A percentile compares a stretch with the other conserved stretches of the same genome.
Conservation (phyloP, 2,329 filamentous ascomycete species). For the Talaromyces funiculosus region DNA sequence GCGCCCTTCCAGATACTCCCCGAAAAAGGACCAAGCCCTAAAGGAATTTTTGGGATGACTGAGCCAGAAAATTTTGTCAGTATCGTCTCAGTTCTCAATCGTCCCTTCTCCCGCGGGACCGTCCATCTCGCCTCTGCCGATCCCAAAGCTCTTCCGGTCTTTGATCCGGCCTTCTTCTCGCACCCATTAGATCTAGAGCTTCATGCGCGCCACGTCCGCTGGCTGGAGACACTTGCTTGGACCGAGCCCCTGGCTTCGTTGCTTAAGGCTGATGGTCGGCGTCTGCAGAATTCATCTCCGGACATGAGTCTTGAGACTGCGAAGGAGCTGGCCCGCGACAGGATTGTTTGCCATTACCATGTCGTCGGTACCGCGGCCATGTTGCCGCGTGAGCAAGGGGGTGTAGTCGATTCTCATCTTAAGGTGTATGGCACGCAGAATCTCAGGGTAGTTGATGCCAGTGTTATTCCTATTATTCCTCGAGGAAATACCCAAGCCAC, state of each 20-base stretch:
- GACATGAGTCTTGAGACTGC: constrained; percentile 10
- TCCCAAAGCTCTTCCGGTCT: constrained; percentile 28
- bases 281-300: not conserved
- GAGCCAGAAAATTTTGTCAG: constrained; percentile 23
- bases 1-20: not conserved
- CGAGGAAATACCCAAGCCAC: constrained; percentile 18
- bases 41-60: constrained; percentile 11
- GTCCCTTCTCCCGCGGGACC: constrained; percentile 27
- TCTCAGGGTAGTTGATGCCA: constrained; percentile 18
- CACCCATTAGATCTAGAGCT: constrained; percentile 40
- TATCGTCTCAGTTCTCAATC: constrained; percentile 24
- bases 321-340: not conserved
- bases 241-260: not conserved
- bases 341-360: constrained; percentile 5
- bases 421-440: constrained; percentile 34
- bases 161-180: constrained; percentile 41
- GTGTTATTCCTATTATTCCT: constrained; percentile 14
- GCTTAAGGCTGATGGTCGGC: not conserved
- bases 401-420: constrained; percentile 23
- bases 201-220: not conserved
- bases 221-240: not conserved
- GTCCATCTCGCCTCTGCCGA: constrained; percentile 38
- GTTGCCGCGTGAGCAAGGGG: constrained; percentile 16
- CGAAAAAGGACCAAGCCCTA: not conserved
- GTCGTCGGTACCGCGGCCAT: constrained; percentile 17